A percentile compares a stretch with the other conserved stretches of the same genome.
phyloP scores from a whole-genome alignment of 2,329 filamentous ascomycete genomes.

The Colletotrichum sp. region DNA sequence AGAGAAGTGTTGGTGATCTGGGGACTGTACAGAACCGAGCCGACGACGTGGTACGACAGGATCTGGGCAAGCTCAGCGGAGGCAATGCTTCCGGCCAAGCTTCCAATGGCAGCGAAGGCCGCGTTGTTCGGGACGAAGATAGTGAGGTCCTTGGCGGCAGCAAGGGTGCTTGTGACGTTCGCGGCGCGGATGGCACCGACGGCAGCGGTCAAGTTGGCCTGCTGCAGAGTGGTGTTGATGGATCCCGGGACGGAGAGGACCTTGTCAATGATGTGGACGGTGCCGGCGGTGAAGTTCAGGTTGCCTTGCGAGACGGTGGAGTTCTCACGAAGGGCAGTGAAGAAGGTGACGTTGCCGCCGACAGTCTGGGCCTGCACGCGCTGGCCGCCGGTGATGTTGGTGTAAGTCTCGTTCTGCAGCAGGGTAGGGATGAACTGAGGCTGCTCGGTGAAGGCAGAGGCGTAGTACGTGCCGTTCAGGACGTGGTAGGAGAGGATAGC shows the following conservation, averaged over 20 bases:
- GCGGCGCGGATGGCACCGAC: constrained; percentile 50
- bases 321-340: constrained; percentile 55
- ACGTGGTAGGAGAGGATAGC: constrained; percentile 63
- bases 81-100: constrained; percentile 51
- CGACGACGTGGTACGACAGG: constrained; percentile 69
- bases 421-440: constrained; percentile 42
- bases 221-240: constrained; percentile 43
- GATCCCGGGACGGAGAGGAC: constrained; percentile 51
- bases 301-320: constrained; percentile 55
- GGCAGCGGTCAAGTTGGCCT: constrained; percentile 49
- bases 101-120: constrained; percentile 64
- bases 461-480: constrained; percentile 52
- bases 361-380: constrained; percentile 50
- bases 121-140: constrained; percentile 68
- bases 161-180: constrained; percentile 45
- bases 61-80: constrained; percentile 53
- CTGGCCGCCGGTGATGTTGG: constrained; percentile 66
- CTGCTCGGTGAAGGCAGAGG: constrained; percentile 28
- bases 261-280: constrained; percentile 58
- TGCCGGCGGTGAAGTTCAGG: constrained; percentile 57
- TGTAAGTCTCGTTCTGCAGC: constrained; percentile 55
- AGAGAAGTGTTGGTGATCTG: constrained; percentile 15
- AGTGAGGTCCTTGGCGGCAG: constrained; percentile 55
- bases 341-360: constrained; percentile 51
- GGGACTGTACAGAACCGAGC: constrained; percentile 57